A percentile compares a stretch with the other conserved stretches of the same genome.
Conservation (phyloP, 139 green algal species). For the Haematococcus lacustris region DNA sequence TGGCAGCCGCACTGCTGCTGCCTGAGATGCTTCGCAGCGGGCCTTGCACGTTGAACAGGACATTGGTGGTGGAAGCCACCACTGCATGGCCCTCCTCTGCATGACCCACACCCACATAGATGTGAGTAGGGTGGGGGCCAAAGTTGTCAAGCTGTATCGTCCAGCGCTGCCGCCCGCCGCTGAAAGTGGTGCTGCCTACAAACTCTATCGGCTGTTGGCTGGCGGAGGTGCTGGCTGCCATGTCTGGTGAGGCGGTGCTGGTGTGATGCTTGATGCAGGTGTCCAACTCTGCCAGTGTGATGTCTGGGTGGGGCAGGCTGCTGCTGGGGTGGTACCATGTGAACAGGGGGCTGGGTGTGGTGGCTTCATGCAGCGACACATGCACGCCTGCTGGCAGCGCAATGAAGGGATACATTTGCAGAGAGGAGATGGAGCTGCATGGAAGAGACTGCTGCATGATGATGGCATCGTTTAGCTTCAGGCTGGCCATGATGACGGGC, state of each 20-base stretch:
- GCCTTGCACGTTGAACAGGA: too few species aligned
- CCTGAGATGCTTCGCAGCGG: too few species aligned
- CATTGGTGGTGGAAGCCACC: too few species aligned
- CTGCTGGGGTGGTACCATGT: conserved; percentile 26
- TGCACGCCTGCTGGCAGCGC: conserved; percentile 41
- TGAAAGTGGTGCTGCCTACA: conserved; percentile 39
- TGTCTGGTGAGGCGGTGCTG: not conserved
- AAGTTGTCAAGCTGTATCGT: conserved; percentile 59
- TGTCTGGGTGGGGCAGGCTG: too few species aligned
- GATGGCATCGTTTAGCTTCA: conserved; percentile 30
- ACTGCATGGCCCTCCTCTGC: too few species aligned
- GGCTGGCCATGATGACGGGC: conserved; percentile 42
- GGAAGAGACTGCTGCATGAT: conserved; percentile 32
- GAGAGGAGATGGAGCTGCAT: conserved; percentile 31
- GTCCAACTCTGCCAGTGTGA: conserved; percentile 44
- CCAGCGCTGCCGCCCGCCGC: conserved; percentile 38
- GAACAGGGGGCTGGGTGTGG: conserved; percentile 49
- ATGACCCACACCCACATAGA: conserved; percentile 45
- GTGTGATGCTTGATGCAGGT: conserved; percentile 49
- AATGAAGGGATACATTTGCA: conserved; percentile 55
- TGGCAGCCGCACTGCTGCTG: too few species aligned
- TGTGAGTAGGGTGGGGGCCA: conserved; percentile 29
- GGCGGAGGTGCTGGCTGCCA: not conserved
- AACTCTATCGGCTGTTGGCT: conserved; percentile 23
- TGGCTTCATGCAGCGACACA: conserved; percentile 39